Evolutionary conservation across 2,329 filamentous ascomycete species (phyloP).

Genomic region (Botryotinia calthae): DNA sequence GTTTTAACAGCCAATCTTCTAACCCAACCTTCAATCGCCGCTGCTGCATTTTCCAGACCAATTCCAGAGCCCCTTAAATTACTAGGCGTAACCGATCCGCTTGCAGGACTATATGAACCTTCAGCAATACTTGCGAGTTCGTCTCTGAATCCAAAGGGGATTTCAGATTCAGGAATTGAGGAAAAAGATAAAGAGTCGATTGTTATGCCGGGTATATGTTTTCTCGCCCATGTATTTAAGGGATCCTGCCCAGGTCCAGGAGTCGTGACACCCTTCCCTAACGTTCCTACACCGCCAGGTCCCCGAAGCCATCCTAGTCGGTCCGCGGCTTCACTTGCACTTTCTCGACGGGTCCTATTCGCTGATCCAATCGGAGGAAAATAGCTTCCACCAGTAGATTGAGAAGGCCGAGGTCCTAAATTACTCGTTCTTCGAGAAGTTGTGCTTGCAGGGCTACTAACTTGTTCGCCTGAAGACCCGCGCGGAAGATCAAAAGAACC

Average conservation of each 20-base stretch:
- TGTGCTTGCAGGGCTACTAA: conserved; percentile 29
- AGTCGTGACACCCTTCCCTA: conserved; percentile 66
- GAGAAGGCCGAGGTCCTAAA: conserved; percentile 28
- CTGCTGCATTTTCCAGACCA: conserved; percentile 76
- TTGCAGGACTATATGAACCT: conserved; percentile 33
- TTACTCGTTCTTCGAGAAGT: conserved; percentile 32
- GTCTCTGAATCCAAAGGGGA: conserved; percentile 51
- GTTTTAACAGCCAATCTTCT: conserved; percentile 72
- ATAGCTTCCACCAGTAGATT: conserved; percentile 31
- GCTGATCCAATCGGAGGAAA: conserved; percentile 35
- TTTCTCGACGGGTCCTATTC: conserved; percentile 35
- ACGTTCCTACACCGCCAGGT: conserved; percentile 84
- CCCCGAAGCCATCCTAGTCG: conserved; percentile 67
- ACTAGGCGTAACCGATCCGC: conserved; percentile 43
- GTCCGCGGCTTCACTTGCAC: conserved; percentile 40
- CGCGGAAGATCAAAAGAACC: conserved; percentile 34
- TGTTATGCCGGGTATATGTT: conserved; percentile 76
- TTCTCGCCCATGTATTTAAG: conserved; percentile 78
- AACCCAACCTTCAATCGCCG: conserved; percentile 87
- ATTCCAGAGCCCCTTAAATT: conserved; percentile 45
- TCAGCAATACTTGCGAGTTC: conserved; percentile 45
- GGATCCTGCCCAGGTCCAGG: conserved; percentile 83
- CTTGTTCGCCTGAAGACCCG: conserved; percentile 27
- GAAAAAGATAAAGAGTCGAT: conserved; percentile 66
- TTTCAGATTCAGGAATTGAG: conserved; percentile 61